phyloP scores from a whole-genome alignment of 768 basidiomycete species.

The Mycena filopes region DNA sequence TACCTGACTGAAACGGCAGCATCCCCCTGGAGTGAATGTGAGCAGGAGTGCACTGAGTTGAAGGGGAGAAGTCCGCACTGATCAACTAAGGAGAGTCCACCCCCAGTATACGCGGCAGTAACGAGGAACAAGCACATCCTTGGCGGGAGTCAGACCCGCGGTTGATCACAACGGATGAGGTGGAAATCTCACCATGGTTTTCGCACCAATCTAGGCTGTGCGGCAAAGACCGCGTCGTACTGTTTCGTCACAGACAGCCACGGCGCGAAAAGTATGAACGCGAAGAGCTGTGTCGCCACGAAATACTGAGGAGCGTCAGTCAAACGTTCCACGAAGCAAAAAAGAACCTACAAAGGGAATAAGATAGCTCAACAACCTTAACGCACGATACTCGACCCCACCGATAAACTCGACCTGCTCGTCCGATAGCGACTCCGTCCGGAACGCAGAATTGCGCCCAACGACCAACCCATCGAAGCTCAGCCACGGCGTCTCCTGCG shows the following conservation, averaged over 20 bases:
- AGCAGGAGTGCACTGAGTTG: too few species aligned
- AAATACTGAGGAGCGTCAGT: slow-evolving; percentile 68
- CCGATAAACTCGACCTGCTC: slow-evolving; percentile 80
- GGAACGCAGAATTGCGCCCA: slow-evolving; percentile 69
- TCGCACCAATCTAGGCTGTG: slow-evolving; percentile 60
- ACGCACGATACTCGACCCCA: slow-evolving; percentile 78
- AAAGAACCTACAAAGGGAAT: slow-evolving; percentile 60
- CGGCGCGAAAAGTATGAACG: slow-evolving; percentile 68
- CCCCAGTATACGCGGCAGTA: slow-evolving; percentile 68
- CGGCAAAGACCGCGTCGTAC: slow-evolving; percentile 60
- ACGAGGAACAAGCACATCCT: slow-evolving; percentile 58
- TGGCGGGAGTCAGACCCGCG: slow-evolving; percentile 32
- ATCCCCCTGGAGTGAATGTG: slow-evolving; percentile 68
- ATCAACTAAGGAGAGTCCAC: slow-evolving; percentile 77
- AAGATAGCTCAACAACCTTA: slow-evolving; percentile 62
- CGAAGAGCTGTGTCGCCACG: slow-evolving; percentile 63
- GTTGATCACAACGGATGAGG: too few species aligned
- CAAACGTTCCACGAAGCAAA: slow-evolving; percentile 21
- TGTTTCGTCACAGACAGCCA: slow-evolving; percentile 60
- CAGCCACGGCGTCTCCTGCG: slow-evolving; percentile 48
- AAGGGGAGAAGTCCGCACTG: slow-evolving; percentile 49
- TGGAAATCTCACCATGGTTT: slow-evolving; percentile 77
- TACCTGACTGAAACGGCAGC: slow-evolving; percentile 75
- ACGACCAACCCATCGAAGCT: slow-evolving; percentile 56
- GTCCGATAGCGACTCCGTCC: slow-evolving; percentile 63